phyloP scores from a whole-genome alignment of 345 rosid species.

The Salix caprea region DNA sequence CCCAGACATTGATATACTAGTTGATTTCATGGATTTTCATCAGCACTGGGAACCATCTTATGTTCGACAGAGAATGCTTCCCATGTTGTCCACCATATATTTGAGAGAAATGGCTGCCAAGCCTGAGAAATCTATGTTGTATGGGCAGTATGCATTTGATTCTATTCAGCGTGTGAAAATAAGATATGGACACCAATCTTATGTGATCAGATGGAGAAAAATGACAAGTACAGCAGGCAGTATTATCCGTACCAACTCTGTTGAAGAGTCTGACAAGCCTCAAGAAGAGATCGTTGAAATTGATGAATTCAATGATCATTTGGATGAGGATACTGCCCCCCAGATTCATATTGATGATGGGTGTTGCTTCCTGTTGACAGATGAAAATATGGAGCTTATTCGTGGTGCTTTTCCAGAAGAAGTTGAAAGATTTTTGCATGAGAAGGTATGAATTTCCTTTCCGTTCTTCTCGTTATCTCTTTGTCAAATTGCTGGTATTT shows the following conservation, averaged over 20 bases:
- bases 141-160: conserved; percentile 66
- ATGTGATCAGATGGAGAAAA: conserved; percentile 79
- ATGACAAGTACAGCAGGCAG: conserved; percentile 26
- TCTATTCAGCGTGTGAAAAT: conserved; percentile 65
- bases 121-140: conserved; percentile 40
- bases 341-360: conserved; percentile 50
- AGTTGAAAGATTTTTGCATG: conserved; percentile 50
- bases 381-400: conserved; percentile 69
- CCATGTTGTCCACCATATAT: conserved; percentile 77
- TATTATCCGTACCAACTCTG: conserved; percentile 9
- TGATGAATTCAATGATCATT: conserved; percentile 40
- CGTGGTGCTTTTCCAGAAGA: conserved; percentile 65
- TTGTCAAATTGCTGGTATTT: not conserved
- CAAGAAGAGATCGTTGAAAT: conserved; percentile 41
- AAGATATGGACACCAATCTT: conserved; percentile 57
- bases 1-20: conserved; percentile 72
- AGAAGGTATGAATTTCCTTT: conserved; percentile 45
- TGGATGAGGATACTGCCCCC: conserved; percentile 46
- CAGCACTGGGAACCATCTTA: conserved; percentile 71
- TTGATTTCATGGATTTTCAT: conserved; percentile 70
- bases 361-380: conserved; percentile 54
- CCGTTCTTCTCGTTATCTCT: not conserved
- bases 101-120: conserved; percentile 55
- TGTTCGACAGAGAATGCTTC: conserved; percentile 68
- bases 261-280: conserved; percentile 31